Evolutionary conservation across 177 flowering plant species (phyloP).

Genomic region (Vitis hybrid): DNA sequence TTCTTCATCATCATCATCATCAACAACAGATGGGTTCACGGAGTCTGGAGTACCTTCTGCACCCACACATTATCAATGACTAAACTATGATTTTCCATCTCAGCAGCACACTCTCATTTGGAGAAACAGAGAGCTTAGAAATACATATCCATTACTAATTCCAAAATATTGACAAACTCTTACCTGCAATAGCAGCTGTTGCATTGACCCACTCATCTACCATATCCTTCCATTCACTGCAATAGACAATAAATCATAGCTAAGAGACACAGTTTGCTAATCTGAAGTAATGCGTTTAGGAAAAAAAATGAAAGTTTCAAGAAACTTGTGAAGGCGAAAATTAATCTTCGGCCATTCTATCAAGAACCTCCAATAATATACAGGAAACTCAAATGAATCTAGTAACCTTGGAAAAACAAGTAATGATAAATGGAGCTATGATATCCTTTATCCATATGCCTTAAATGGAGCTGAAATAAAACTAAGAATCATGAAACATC

Average conservation of each 20-base stretch:
- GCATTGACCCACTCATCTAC: constrained; percentile 77
- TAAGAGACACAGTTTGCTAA: too few relatives aligned
- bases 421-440: not conserved
- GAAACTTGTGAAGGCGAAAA: not conserved
- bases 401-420: not conserved
- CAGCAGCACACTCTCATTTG: not conserved
- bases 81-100: too few relatives aligned
- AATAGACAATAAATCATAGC: constrained; percentile 11
- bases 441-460: not conserved
- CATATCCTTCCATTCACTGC: constrained; percentile 81
- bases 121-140: not conserved
- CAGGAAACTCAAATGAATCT: not conserved
- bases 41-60: constrained; percentile 77
- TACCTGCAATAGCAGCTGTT: constrained; percentile 49
- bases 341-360: not conserved
- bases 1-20: constrained; percentile 57
- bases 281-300: too few relatives aligned
- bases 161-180: constrained; percentile 1
- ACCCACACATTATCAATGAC: constrained; percentile 7
- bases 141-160: not conserved
- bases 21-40: constrained; percentile 66
- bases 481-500: not conserved
- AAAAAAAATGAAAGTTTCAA: too few relatives aligned
- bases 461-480: constrained; percentile 2
- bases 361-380: not conserved